Evolutionary conservation across 495 filamentous ascomycete genomes (phyloP).

Genomic region (Penicillium silybi): DNA sequence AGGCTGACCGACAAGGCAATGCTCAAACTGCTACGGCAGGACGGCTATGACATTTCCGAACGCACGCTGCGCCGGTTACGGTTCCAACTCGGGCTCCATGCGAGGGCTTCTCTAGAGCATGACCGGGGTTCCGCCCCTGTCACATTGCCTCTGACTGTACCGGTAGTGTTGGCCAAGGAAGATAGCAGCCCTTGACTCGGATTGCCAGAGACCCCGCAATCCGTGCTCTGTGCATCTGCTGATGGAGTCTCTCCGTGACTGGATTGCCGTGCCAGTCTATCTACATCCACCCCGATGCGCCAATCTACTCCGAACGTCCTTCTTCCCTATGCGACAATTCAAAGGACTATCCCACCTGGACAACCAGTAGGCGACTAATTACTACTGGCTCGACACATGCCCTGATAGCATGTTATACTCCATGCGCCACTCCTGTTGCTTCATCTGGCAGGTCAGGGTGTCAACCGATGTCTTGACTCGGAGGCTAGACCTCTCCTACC

Average conservation of each 20-base stretch:
- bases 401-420: background rate
- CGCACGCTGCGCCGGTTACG: conserved; percentile 24
- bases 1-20: conserved; percentile 28
- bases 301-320: background rate
- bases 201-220: background rate
- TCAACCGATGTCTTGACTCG: background rate
- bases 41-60: conserved; percentile 28
- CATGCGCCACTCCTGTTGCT: background rate
- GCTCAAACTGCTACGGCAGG: conserved; percentile 22
- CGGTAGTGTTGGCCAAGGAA: conserved; percentile 4
- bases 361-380: conserved; percentile 2
- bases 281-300: conserved; percentile 5
- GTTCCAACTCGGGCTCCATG: conserved; percentile 27
- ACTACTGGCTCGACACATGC: conserved; percentile 6
- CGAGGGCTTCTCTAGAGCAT: conserved; percentile 18
- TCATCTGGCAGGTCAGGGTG: background rate
- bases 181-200: background rate
- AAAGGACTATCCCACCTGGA: conserved; percentile 2
- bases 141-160: conserved; percentile 4
- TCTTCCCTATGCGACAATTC: conserved; percentile 16
- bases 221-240: conserved; percentile 1
- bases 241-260: conserved; percentile 1
- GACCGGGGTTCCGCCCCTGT: conserved; percentile 1
- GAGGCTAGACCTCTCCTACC: background rate
- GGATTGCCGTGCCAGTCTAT: background rate